These are phyloP conservation scores for Stenogyne calaminthoides DNA, from an alignment of 305 asterid genomes.

Conservation along the genomic window DNA sequence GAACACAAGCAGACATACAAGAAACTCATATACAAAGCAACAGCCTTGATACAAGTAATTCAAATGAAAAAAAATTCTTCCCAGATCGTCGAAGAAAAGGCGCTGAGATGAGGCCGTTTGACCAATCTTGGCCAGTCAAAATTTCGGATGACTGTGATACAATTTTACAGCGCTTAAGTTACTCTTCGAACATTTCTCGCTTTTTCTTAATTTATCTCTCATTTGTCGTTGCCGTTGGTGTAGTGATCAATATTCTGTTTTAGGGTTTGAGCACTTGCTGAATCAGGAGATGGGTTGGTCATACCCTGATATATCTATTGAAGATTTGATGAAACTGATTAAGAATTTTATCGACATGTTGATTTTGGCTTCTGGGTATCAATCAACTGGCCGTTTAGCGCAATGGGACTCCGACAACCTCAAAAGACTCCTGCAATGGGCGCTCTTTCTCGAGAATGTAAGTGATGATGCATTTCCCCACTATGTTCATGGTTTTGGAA, in stretches of 20 bases:
- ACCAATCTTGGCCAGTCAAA: constrained; percentile 4
- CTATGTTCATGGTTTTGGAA: neutral
- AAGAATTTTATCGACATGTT: constrained; percentile 62
- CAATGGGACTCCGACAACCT: constrained; percentile 70
- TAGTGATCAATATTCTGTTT: neutral
- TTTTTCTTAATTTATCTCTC: no score
- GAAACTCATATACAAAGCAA: neutral
- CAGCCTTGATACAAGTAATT: constrained; percentile 13
- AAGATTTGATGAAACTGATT: constrained; percentile 54
- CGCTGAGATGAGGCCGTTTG: neutral
- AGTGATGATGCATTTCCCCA: constrained; percentile 5
- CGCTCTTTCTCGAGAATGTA: constrained; percentile 63
- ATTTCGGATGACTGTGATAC: no score
- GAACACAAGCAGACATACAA: constrained; percentile 17
- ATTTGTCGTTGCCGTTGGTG: no score
- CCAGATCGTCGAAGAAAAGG: neutral
- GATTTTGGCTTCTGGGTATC: constrained; percentile 76
- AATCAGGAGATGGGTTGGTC: constrained; percentile 53
- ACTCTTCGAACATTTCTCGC: no score
- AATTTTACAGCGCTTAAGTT: no score
- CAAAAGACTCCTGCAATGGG: constrained; percentile 67
- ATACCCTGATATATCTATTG: constrained; percentile 46
- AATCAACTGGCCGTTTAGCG: constrained; percentile 70
- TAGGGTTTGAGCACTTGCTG: constrained; percentile 2
- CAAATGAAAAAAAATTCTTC: neutral